Percentiles rank a stretch among this genome's conserved stretches.
Evolutionary conservation across 75 land plant genomes (phyloP).

Genomic region (Sequoia sempervirens): DNA sequence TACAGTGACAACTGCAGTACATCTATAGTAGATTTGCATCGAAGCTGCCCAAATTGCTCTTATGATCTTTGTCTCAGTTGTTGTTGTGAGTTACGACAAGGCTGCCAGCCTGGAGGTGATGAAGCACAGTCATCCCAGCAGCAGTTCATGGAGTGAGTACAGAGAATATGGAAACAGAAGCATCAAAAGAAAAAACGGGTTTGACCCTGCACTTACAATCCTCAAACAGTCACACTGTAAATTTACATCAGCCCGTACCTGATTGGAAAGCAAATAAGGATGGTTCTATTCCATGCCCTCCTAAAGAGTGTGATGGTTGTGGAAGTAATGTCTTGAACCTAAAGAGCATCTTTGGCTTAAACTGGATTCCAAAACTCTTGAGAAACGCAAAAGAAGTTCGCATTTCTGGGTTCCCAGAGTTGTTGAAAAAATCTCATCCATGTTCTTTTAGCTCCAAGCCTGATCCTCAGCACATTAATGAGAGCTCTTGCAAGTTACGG

Average conservation of each 20-base stretch:
- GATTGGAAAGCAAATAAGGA: slow-evolving; percentile 43
- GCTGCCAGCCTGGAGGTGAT: too few relatives aligned
- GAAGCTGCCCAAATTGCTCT: too few relatives aligned
- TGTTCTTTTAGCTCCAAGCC: slow-evolving; percentile 23
- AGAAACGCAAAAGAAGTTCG: slow-evolving; percentile 14
- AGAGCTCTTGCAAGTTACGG: slow-evolving; percentile 19
- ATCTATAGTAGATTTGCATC: too few relatives aligned
- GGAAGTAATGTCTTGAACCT: too few relatives aligned
- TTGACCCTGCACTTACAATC: background rate
- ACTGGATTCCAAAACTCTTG: slow-evolving; percentile 28
- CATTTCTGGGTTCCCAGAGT: slow-evolving; percentile 1
- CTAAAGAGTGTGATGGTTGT: too few relatives aligned
- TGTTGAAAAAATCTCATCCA: slow-evolving; percentile 3
- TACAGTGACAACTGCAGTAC: too few relatives aligned
- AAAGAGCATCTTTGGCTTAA: background rate
- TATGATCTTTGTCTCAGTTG: too few relatives aligned
- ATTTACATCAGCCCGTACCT: slow-evolving; percentile 8
- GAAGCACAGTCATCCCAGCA: too few relatives aligned
- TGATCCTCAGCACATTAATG: background rate
- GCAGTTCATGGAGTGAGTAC: too few relatives aligned
- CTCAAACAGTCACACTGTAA: background rate
- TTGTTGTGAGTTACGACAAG: too few relatives aligned
- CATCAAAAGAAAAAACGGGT: too few relatives aligned
- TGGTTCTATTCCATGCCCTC: slow-evolving; percentile 39
- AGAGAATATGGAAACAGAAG: too few relatives aligned